Conservation (phyloP, 75 land plant species). For the Cupressus sempervirens region DNA sequence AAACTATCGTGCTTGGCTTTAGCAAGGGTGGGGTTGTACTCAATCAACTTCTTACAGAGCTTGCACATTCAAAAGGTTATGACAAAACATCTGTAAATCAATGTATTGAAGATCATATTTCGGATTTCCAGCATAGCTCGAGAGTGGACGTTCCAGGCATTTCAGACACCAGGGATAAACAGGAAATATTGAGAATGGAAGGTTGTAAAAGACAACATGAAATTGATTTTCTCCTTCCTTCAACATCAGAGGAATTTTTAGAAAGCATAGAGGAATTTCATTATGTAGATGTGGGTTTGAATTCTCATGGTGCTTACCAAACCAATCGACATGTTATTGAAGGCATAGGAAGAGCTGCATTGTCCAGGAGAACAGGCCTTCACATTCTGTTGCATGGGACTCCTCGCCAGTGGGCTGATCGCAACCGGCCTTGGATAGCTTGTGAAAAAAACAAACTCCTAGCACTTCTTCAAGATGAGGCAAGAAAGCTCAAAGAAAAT, state of each 20-base stretch:
- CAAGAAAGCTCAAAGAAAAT: conserved; percentile 34
- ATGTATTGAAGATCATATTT: background rate
- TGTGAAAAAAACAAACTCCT: conserved; percentile 61
- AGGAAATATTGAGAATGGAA: conserved; percentile 5
- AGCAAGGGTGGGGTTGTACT: conserved; percentile 74
- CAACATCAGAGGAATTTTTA: conserved; percentile 47
- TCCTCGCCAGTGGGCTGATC: conserved; percentile 89
- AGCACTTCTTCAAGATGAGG: conserved; percentile 34
- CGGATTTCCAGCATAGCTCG: background rate
- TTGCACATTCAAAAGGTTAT: conserved; percentile 24
- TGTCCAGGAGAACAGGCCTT: conserved; percentile 22
- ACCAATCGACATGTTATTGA: conserved; percentile 51
- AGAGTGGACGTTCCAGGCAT: background rate
- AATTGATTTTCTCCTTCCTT: conserved; percentile 37
- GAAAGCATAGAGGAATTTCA: conserved; percentile 70
- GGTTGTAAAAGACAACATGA: background rate
- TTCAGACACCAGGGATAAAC: background rate
- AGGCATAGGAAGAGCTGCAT: conserved; percentile 37
- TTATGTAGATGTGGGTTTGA: conserved; percentile 89
- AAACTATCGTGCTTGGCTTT: conserved; percentile 49
- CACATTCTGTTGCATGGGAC: conserved; percentile 82
- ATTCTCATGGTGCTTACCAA: conserved; percentile 71
- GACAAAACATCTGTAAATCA: background rate
- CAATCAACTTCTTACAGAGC: conserved; percentile 64
- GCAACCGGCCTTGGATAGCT: conserved; percentile 56